Evolutionary conservation across 352 stramenopile genomes (phyloP).

Genomic region (Phytophthora nicotianae): DNA sequence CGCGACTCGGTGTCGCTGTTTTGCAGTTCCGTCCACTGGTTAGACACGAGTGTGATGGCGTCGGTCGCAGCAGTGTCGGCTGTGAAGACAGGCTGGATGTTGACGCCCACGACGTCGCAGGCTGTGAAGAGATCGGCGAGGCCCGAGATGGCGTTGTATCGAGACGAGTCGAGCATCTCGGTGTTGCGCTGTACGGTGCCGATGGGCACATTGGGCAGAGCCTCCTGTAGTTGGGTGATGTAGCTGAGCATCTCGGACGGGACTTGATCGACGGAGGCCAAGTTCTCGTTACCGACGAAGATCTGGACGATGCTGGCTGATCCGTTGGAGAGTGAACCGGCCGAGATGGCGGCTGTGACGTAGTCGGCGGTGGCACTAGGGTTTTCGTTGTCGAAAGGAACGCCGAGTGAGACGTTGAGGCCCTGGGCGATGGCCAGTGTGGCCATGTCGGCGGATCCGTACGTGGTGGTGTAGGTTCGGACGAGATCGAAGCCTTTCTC

Average conservation of each 20-base stretch:
- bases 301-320: neutral
- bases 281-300: neutral
- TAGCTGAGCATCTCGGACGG: neutral
- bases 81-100: slow-evolving; percentile 69
- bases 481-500: neutral
- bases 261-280: neutral
- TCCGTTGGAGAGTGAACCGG: neutral
- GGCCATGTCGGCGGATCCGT: too few relatives aligned
- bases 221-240: neutral
- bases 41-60: slow-evolving; percentile 37
- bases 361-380: neutral
- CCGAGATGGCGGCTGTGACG: neutral
- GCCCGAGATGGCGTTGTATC: slow-evolving; percentile 29
- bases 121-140: slow-evolving; percentile 45
- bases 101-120: slow-evolving; percentile 59
- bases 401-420: neutral
- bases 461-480: too few relatives aligned
- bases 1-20: slow-evolving; percentile 37
- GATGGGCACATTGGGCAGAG: neutral
- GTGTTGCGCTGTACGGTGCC: neutral
- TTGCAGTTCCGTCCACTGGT: slow-evolving; percentile 47
- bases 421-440: neutral
- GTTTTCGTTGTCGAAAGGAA: neutral
- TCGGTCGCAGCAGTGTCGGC: slow-evolving; percentile 32
- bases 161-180: slow-evolving; percentile 27